A percentile compares a stretch with the other conserved stretches of the same genome.
Conservation (phyloP, 176 grass and related monocot species). For the Hsuehochloa calcarea region DNA sequence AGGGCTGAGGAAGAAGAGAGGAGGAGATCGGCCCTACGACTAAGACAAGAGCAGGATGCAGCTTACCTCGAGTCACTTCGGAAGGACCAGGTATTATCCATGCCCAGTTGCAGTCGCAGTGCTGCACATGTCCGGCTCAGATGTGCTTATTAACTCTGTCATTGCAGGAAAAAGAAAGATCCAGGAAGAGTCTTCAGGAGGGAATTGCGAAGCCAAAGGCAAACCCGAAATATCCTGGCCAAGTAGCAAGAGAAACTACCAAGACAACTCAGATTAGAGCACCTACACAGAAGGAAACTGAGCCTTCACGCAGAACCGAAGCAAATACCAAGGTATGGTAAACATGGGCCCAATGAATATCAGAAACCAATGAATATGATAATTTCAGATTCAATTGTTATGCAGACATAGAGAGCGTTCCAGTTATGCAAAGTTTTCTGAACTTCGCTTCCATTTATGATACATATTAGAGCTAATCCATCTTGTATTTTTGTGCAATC, state of each 20-base stretch:
- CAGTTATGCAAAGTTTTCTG: background rate
- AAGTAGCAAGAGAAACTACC: conserved; percentile 13
- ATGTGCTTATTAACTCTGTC: background rate
- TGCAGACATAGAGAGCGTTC: background rate
- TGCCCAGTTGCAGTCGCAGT: background rate
- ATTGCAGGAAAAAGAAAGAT: conserved; percentile 50
- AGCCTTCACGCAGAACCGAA: conserved; percentile 39
- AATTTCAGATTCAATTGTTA: background rate
- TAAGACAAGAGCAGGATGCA: conserved; percentile 58
- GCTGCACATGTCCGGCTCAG: background rate
- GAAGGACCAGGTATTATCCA: conserved; percentile 52
- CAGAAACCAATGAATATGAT: no score
- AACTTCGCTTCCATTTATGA: background rate
- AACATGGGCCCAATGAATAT: background rate
- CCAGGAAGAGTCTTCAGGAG: conserved; percentile 26
- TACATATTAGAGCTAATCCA: background rate
- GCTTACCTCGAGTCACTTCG: conserved; percentile 64
- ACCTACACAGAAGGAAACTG: conserved; percentile 33
- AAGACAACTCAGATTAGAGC: conserved; percentile 27
- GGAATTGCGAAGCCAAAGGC: conserved; percentile 17
- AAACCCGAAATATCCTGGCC: conserved; percentile 7
- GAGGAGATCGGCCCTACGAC: conserved; percentile 40
- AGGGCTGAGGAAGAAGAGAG: conserved; percentile 53
- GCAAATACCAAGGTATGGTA: conserved; percentile 51
- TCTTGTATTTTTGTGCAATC: background rate